Evolutionary conservation across 805 yeast species (phyloP), one percentile per base, ranked within the genome.

Genomic region (Spathaspora passalidarum): DNA sequence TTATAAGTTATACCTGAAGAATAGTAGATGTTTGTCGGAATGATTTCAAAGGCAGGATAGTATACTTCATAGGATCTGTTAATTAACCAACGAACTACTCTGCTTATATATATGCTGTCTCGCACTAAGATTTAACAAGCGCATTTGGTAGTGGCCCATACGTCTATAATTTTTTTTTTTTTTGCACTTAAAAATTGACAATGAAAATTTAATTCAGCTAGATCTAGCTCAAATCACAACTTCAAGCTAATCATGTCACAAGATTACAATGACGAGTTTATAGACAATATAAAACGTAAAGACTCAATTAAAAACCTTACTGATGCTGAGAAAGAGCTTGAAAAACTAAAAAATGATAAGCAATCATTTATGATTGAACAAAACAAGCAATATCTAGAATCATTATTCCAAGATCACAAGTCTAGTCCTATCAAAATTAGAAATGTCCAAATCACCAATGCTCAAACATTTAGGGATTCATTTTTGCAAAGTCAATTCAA

Each of bases 391-490:
- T 72, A 53, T 46, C 43, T 72, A 40, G 68, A 66, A 40, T 56
- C 59, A 9, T 60, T 72, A 39, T 70, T 72, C 48, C 39, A 48
- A 17, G 65, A 63, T 13, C 59, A 65, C 55, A 46, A 61, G 21
- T 55, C 64, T n/a, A 56, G 50, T 37, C 81, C 84, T 0, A 68
- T 79, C 2, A 56, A 60, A 20, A 56, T 81, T 3, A 57, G 65
- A 13, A 67, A 69, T 32, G 75, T 79, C 8, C 78, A 76, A 48
- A 60, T 81, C 8, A 65, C 73, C 40, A 82, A 82, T 19, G 64
- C 75, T 5, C 73, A 75, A 23, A 61, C 62, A 11, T 78, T 75
- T 49, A 60, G 86, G 32, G 69, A 69, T 44, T 26, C 62, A 0
- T 82, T 81, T 55, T 49, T 81, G 3, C 56, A 61, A 11, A 52